Evolutionary conservation across 306 rosid species (phyloP).

Genomic region (Crataegus laevigata): DNA sequence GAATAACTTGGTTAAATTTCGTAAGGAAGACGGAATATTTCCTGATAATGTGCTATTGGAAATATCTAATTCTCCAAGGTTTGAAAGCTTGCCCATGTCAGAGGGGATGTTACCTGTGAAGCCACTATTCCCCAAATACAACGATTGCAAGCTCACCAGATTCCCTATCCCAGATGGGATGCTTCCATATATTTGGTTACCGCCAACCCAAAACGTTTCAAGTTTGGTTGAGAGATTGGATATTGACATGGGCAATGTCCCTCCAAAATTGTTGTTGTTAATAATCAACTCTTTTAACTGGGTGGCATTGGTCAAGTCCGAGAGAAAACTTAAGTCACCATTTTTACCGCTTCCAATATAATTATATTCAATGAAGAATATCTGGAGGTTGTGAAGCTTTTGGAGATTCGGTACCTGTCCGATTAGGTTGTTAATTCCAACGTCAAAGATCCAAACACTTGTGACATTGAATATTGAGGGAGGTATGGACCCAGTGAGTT

Average conservation of each 20-base stretch:
- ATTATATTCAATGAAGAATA: rapidly evolving
- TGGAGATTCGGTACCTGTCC: background rate
- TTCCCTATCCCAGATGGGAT: background rate
- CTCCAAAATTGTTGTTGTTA: background rate
- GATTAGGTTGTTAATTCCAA: background rate
- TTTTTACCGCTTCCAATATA: background rate
- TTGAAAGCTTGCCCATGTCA: background rate
- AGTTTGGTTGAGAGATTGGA: background rate
- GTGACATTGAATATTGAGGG: background rate
- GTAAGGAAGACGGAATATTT: background rate
- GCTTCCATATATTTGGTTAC: background rate
- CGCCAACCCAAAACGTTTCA: rapidly evolving
- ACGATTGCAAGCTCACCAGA: background rate
- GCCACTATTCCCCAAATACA: rapidly evolving
- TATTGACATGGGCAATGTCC: background rate
- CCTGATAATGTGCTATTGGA: rapidly evolving
- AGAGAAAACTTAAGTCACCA: background rate
- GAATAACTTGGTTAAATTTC: background rate
- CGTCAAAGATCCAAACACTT: rapidly evolving
- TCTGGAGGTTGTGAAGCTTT: background rate
- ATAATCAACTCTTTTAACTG: rapidly evolving
- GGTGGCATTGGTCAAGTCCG: background rate
- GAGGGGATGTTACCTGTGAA: background rate
- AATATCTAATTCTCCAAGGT: rapidly evolving
- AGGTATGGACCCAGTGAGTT: background rate